Evolutionary conservation across 768 basidiomycete genomes (phyloP).

Genomic region (Pleurotus cornucopiae): DNA sequence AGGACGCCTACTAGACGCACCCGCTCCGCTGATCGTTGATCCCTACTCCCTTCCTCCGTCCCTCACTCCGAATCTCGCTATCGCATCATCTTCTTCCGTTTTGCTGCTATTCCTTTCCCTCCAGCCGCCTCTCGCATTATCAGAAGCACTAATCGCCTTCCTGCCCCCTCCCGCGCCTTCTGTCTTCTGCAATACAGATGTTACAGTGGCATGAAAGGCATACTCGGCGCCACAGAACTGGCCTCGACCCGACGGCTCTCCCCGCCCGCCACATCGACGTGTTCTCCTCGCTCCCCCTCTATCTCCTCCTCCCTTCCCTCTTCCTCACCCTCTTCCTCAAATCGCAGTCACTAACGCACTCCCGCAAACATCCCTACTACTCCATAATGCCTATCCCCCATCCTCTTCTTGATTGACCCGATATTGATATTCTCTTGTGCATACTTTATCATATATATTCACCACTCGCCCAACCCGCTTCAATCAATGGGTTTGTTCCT

Average conservation of each 20-base stretch:
- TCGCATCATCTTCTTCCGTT: not conserved
- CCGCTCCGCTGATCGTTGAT: not conserved
- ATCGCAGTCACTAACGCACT: not conserved
- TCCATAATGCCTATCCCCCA: not conserved
- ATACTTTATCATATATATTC: conserved; percentile 1
- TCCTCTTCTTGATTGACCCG: not conserved
- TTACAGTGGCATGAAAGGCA: not conserved
- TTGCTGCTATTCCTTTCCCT: no score
- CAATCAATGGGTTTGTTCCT: not conserved
- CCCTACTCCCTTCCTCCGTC: not conserved
- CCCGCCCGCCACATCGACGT: no score
- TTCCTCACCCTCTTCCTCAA: not conserved
- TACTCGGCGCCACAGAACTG: not conserved
- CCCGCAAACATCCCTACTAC: not conserved
- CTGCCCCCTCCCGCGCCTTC: conserved; percentile 1
- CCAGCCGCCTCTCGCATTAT: no score
- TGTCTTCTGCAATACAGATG: not conserved
- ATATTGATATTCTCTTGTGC: not conserved
- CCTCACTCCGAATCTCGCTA: not conserved
- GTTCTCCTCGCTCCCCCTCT: no score
- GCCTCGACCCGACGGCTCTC: not conserved
- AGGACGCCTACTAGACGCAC: conserved; percentile 14
- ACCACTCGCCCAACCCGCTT: no score
- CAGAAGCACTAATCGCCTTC: not conserved
- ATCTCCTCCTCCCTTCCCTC: not conserved